Evolutionary conservation across 768 basidiomycete species (phyloP).

Genomic region (Tubosaeta sp.): DNA sequence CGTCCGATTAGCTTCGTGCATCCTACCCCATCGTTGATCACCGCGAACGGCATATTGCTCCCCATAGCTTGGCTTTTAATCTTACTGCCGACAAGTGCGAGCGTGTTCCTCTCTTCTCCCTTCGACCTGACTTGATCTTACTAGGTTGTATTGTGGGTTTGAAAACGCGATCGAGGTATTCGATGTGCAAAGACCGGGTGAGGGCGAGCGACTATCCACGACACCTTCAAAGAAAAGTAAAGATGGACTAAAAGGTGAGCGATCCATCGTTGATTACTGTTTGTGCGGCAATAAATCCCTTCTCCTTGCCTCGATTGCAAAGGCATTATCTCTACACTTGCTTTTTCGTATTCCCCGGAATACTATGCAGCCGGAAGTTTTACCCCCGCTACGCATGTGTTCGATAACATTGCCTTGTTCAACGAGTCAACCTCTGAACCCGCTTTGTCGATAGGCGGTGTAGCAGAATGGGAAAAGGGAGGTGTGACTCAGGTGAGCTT

Average conservation of each 20-base stretch:
- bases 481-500: constrained; percentile 48
- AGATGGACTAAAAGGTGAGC: constrained; percentile 82
- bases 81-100: constrained; percentile 56
- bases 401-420: constrained; percentile 63
- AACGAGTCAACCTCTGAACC: constrained; percentile 55
- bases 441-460: constrained; percentile 60
- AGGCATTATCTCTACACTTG: constrained; percentile 86
- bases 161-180: constrained; percentile 85
- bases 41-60: constrained; percentile 85
- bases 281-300: not conserved
- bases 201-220: constrained; percentile 65
- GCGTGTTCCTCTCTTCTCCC: not conserved
- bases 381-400: constrained; percentile 38
- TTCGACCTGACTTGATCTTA: not conserved
- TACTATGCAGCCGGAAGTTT: constrained; percentile 81
- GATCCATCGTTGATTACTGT: not conserved
- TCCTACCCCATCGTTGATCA: constrained; percentile 93
- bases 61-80: constrained; percentile 81
- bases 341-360: constrained; percentile 65
- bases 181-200: constrained; percentile 69
- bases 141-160: constrained; percentile 78
- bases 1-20: constrained; percentile 65
- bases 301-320: constrained; percentile 2
- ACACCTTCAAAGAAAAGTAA: constrained; percentile 73
- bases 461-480: constrained; percentile 31